These are phyloP conservation scores for Dianthus caryophyllus DNA, from an alignment of 148 eudicot genomes.

Conservation along the genomic window DNA sequence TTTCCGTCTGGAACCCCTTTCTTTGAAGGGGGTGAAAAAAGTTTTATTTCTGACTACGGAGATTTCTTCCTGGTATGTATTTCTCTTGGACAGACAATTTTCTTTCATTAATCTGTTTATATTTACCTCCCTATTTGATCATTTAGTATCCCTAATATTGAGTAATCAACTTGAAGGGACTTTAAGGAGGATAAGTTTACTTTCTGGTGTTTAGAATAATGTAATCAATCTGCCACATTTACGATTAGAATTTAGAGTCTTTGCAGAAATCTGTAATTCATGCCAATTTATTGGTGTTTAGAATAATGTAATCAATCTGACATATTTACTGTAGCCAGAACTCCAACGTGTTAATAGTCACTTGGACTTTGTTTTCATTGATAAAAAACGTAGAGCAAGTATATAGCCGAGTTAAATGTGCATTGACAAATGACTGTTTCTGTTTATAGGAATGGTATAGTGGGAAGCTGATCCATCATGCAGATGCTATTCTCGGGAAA, in stretches of 20 bases:
- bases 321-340: too few species aligned
- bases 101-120: background rate
- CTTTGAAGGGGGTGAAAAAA: constrained; percentile 48
- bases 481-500: constrained; percentile 51
- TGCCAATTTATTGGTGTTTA: too few species aligned
- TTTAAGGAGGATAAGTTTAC: background rate
- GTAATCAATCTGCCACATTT: too few species aligned
- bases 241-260: too few species aligned
- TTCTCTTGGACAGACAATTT: constrained; percentile 22
- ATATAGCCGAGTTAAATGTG: constrained; percentile 1
- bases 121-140: background rate
- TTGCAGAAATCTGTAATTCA: too few species aligned
- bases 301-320: too few species aligned
- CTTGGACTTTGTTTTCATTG: background rate
- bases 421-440: background rate
- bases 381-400: background rate
- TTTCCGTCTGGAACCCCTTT: constrained; percentile 47
- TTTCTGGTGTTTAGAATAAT: too few species aligned
- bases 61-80: constrained; percentile 61
- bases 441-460: constrained; percentile 62
- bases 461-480: constrained; percentile 50
- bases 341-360: too few species aligned
- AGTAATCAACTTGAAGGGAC: background rate
- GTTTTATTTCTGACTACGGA: constrained; percentile 57
- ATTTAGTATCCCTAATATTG: background rate